phyloP scores from a whole-genome alignment of 345 rosid genomes.

The Syzygium oleosum region DNA sequence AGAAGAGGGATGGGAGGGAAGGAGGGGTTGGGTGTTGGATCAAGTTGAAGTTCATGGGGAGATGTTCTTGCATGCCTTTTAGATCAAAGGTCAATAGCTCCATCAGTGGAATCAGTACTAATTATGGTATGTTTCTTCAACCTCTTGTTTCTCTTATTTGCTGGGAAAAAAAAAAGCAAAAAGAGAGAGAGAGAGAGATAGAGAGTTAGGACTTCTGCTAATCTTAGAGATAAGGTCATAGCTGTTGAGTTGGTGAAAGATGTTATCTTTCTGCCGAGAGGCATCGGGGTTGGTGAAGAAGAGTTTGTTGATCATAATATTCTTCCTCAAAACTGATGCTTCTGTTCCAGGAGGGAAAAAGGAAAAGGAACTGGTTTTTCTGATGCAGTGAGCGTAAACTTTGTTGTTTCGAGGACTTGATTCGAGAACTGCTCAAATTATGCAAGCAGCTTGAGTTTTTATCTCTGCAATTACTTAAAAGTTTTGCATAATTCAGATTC shows the following conservation, averaged over 20 bases:
- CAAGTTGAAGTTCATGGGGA: slow-evolving; percentile 37
- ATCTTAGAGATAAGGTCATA: neutral
- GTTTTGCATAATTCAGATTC: neutral
- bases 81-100: slow-evolving; percentile 86
- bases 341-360: neutral
- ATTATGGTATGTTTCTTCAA: slow-evolving; percentile 22
- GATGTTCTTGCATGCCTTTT: slow-evolving; percentile 47
- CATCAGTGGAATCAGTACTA: slow-evolving; percentile 36
- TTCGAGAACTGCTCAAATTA: neutral
- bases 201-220: neutral
- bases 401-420: neutral
- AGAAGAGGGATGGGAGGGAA: slow-evolving; percentile 35
- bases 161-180: neutral
- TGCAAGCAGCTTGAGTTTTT: neutral
- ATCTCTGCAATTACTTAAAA: neutral
- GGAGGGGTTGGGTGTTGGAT: slow-evolving; percentile 60
- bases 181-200: neutral
- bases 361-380: neutral
- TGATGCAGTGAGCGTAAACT: neutral
- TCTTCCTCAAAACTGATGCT: neutral
- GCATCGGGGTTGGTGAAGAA: neutral
- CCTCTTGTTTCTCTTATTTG: neutral
- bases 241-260: neutral
- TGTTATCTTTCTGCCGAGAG: neutral
- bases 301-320: neutral